Evolutionary conservation across 2,329 filamentous ascomycete species (phyloP).

Genomic region (Gyromitra esculenta): DNA sequence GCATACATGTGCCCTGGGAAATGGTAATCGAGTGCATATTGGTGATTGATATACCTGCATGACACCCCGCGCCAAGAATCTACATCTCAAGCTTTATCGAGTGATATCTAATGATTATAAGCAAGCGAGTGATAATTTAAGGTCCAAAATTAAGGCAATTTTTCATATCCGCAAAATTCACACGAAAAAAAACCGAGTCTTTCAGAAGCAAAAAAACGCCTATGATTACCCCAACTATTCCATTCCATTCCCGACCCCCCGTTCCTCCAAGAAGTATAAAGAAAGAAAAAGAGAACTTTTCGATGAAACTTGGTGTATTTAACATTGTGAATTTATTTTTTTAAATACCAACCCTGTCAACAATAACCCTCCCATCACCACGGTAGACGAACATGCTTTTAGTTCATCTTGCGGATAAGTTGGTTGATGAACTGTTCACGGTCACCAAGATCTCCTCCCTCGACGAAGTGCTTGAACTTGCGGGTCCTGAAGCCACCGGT

Average conservation of each 20-base stretch:
- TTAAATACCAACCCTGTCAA: neutral
- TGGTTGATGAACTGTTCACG: conserved; percentile 97
- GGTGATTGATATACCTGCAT: neutral
- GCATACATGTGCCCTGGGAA: neutral
- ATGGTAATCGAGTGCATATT: neutral
- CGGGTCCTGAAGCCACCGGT: conserved; percentile 93
- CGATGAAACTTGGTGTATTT: conserved; percentile 16
- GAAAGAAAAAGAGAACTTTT: conserved; percentile 24
- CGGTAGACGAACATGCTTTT: conserved; percentile 59
- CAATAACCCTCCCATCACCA: neutral
- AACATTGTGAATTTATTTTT: conserved; percentile 31
- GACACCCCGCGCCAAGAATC: neutral
- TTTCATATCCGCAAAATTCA: neutral
- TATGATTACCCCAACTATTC: conserved; percentile 2
- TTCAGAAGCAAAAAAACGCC: conserved; percentile 18
- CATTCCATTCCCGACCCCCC: conserved; percentile 26
- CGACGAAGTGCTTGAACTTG: conserved; percentile 99
- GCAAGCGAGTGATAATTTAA: neutral
- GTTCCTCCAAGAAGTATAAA: neutral
- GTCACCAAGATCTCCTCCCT: conserved; percentile 98
- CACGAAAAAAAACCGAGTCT: neutral
- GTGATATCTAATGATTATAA: conserved; percentile 30
- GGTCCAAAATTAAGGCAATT: neutral
- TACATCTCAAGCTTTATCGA: neutral
- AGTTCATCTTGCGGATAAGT: conserved; percentile 99